Percentiles rank a stretch among this genome's conserved stretches.
phyloP scores from a whole-genome alignment of 345 rosid genomes.

The Gossypium thurberi region DNA sequence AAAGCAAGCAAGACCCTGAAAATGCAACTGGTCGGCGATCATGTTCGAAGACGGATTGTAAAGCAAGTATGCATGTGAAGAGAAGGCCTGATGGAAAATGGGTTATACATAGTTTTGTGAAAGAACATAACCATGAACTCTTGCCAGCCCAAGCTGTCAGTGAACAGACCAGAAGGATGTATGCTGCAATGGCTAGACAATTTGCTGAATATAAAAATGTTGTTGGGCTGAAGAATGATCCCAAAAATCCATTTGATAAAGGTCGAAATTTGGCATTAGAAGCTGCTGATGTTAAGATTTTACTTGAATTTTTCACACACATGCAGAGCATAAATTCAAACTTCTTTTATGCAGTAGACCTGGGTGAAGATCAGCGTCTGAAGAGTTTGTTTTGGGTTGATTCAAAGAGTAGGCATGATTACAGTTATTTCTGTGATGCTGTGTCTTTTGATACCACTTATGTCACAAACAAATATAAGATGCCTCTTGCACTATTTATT shows the following conservation, averaged over 20 bases:
- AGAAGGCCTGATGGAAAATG: slow-evolving; percentile 69
- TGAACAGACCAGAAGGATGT: slow-evolving; percentile 63
- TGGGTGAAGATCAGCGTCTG: slow-evolving; percentile 53
- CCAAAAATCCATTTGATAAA: slow-evolving; percentile 41
- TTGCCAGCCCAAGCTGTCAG: slow-evolving; percentile 76
- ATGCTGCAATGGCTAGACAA: slow-evolving; percentile 67
- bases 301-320: slow-evolving; percentile 43
- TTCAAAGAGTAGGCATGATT: slow-evolving; percentile 60
- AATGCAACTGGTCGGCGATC: slow-evolving; percentile 48
- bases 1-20: slow-evolving; percentile 51
- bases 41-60: slow-evolving; percentile 59
- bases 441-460: slow-evolving; percentile 54
- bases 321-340: slow-evolving; percentile 52
- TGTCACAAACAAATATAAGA: slow-evolving; percentile 53
- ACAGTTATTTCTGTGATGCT: slow-evolving; percentile 50
- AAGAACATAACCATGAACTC: slow-evolving; percentile 70
- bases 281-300: slow-evolving; percentile 39
- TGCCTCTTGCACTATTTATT: slow-evolving; percentile 55
- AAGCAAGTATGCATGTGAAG: slow-evolving; percentile 82
- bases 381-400: slow-evolving; percentile 61
- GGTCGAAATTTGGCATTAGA: slow-evolving; percentile 40
- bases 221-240: slow-evolving; percentile 36
- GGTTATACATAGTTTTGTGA: slow-evolving; percentile 60
- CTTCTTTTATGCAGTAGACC: slow-evolving; percentile 58
- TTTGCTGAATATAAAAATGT: slow-evolving; percentile 62